Evolutionary conservation across 768 basidiomycete genomes (phyloP).

Genomic region (Mycena haematopus): DNA sequence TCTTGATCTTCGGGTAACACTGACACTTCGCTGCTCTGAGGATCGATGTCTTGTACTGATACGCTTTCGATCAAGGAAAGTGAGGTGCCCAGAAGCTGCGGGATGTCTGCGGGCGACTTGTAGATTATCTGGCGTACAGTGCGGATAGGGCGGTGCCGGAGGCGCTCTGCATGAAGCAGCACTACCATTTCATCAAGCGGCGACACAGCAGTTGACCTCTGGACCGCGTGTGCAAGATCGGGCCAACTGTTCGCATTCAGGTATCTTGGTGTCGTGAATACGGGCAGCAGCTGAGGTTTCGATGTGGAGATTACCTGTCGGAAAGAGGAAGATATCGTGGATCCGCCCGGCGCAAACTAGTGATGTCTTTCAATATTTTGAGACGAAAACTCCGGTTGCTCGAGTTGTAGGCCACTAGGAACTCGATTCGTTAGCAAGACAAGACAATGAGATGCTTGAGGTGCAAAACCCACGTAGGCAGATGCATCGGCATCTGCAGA

Average conservation of each 20-base stretch:
- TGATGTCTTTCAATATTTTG: slow-evolving; percentile 12
- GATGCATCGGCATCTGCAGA: slow-evolving; percentile 52
- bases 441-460: too few relatives aligned
- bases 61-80: slow-evolving; percentile 5
- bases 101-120: slow-evolving; percentile 38
- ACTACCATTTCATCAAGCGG: slow-evolving; percentile 37
- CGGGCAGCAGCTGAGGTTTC: not conserved
- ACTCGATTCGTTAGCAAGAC: not conserved
- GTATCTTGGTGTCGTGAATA: slow-evolving; percentile 17
- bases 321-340: slow-evolving; percentile 12
- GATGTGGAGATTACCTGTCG: slow-evolving; percentile 6
- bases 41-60: not conserved
- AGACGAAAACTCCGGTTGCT: slow-evolving; percentile 1
- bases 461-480: slow-evolving; percentile 49
- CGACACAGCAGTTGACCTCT: slow-evolving; percentile 29
- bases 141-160: not conserved
- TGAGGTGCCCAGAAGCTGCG: slow-evolving; percentile 33
- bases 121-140: slow-evolving; percentile 41
- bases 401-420: slow-evolving; percentile 44
- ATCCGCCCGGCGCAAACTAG: slow-evolving; percentile 1
- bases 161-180: slow-evolving; percentile 21
- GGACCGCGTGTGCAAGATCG: slow-evolving; percentile 36
- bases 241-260: slow-evolving; percentile 20
- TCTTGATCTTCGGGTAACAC: slow-evolving; percentile 16
- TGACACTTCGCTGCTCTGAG: not conserved